Base-by-base conservation (phyloP, 495 filamentous ascomycete species). In the Recurvomyces mirabilis region DNA sequence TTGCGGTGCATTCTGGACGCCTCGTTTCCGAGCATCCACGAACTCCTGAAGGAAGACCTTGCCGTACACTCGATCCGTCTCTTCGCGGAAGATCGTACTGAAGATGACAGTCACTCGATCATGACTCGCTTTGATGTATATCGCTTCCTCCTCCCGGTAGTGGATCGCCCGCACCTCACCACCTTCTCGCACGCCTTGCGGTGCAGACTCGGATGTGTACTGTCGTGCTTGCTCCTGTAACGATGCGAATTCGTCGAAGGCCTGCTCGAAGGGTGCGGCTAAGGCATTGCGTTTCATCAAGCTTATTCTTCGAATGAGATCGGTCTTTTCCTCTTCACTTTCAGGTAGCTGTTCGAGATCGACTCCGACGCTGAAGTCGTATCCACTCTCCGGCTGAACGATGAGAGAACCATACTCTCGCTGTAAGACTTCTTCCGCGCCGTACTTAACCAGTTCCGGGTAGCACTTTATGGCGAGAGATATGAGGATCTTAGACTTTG, bases 21-120 rank as follows among this genome's bases (percentile, higher is more conserved):
- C 87, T 62, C 93, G 79, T 57, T 87, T 77, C 60, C 91, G 72
- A 23, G 91, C 91, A 65, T 98, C 91, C 33, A 96, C 91, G 51
- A 98, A 98, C 68, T 98, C 91, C 69, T 82, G 81, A 51, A 86
- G 52, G 62, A 98, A 98, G 26, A 96, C 85, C 68, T 94, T 95
- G 53, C 89, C 91, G 57, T 91, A 98, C 46, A 98, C 83, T 24
- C 91, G 69, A 63, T 98, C 91, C 42, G 91, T 98, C 68, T 98
- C 91, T 61, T 98, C 93, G 28, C 89, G 66, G 72, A 98, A 98
- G 38, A 96, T 78, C 25, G 91, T 98, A 65, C 87, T 94, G 75
- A 98, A 98, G 59, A 98, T 96, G 56, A 98, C 88, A 0, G 91
- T 98, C 29, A 98, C 93, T 41, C 91, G 80, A 60, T 98, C 91